Percentiles rank a stretch among this genome's conserved stretches.
These are phyloP conservation scores for Cyanidium caldarium DNA, from an alignment of 23 red algal species.

Conservation along the genomic window DNA sequence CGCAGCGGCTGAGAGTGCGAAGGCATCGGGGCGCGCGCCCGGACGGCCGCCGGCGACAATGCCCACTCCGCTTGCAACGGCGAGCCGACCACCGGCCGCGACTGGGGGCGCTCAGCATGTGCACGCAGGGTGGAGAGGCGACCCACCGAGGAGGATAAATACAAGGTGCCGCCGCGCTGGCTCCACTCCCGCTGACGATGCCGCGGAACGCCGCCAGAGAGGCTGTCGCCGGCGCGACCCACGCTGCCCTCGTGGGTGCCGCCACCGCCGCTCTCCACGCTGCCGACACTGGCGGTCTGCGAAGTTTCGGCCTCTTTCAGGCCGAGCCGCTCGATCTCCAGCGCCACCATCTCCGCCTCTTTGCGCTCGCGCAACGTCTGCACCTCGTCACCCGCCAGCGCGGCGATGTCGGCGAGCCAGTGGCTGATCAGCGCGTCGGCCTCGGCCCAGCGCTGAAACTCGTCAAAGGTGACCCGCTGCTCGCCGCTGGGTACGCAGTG, in stretches of 20 bases:
- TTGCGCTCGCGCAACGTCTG: constrained; percentile 11
- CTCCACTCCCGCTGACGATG: too few species aligned
- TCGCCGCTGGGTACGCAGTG: too few species aligned
- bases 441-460: constrained; percentile 37
- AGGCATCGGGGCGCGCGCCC: neutral
- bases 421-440: constrained; percentile 28
- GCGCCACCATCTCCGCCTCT: constrained; percentile 37
- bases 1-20: neutral
- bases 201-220: too few species aligned
- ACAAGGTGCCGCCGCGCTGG: too few species aligned
- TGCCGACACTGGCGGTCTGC: neutral
- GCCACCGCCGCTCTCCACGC: neutral
- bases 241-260: neutral
- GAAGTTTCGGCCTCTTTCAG: constrained; percentile 13
- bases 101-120: neutral
- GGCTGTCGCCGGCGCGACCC: too few species aligned
- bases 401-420: constrained; percentile 44
- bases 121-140: too few species aligned
- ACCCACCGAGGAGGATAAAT: too few species aligned
- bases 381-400: constrained; percentile 23
- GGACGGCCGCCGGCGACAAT: constrained; percentile 14
- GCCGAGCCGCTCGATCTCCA: constrained; percentile 56
- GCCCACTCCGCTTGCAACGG: constrained; percentile 18
- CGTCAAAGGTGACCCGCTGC: constrained; percentile 42
- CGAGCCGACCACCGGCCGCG: neutral